Percentiles rank a stretch among this genome's conserved stretches.
These are phyloP conservation scores for Carpinus fangiana DNA, from an alignment of 306 rosid species.

Conservation along the genomic window DNA sequence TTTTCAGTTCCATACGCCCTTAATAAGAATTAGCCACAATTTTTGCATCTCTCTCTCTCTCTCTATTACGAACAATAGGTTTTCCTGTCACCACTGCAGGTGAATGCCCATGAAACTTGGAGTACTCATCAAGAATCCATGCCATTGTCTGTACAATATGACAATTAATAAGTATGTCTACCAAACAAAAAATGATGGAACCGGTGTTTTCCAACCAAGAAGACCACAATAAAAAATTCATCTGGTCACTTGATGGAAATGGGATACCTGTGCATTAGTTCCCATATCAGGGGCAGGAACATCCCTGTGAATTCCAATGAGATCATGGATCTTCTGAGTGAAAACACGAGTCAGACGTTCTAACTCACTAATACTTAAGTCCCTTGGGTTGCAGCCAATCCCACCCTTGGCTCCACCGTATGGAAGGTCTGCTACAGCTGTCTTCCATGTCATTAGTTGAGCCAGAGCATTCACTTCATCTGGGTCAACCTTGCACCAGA, in stretches of 20 bases:
- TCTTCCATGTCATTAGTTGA: constrained; percentile 84
- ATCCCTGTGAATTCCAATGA: constrained; percentile 68
- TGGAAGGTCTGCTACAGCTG: constrained; percentile 71
- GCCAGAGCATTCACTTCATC: constrained; percentile 86
- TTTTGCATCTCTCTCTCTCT: background rate
- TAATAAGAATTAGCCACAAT: background rate
- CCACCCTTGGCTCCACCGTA: constrained; percentile 92
- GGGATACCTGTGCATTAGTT: constrained; percentile 60
- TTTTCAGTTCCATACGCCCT: background rate
- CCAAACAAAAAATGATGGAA: background rate
- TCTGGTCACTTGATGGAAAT: background rate
- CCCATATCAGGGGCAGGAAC: constrained; percentile 90
- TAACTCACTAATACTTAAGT: constrained; percentile 56
- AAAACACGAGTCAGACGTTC: constrained; percentile 84
- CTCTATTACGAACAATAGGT: constrained; percentile 52
- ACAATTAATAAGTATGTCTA: background rate
- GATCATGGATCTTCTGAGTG: constrained; percentile 79
- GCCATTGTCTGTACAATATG: constrained; percentile 64
- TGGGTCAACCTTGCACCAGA: constrained; percentile 62
- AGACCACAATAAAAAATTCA: background rate
- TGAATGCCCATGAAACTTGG: constrained; percentile 78
- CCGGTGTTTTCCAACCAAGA: background rate
- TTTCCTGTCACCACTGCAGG: constrained; percentile 82
- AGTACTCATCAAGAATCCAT: constrained; percentile 85
- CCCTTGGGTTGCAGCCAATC: constrained; percentile 74